Percentiles rank a stretch among this genome's conserved stretches.
phyloP scores from a whole-genome alignment of 768 basidiomycete species.

The Pisolithus microcarpus region DNA sequence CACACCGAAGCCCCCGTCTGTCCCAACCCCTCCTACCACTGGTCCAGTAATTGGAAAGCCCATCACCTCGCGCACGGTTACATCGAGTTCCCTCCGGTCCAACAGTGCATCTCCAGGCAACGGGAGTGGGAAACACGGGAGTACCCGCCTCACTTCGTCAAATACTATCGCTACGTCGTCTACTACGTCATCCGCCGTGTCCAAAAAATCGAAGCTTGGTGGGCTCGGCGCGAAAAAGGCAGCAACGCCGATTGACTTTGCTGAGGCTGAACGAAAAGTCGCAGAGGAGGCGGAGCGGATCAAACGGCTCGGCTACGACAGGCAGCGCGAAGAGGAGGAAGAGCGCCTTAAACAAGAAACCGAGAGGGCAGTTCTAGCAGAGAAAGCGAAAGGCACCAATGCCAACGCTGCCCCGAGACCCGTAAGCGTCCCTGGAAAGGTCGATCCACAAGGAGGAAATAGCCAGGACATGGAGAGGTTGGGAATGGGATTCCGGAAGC shows the following conservation, averaged over 20 bases:
- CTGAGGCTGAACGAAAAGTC: constrained; percentile 87
- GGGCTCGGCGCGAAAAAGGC: constrained; percentile 85
- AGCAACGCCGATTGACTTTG: constrained; percentile 79
- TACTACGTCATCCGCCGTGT: constrained; percentile 25
- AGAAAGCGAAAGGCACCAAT: constrained; percentile 25
- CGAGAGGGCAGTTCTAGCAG: constrained; percentile 32
- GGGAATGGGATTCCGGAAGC: constrained; percentile 66
- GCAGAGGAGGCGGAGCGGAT: constrained; percentile 88
- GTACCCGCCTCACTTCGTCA: constrained; percentile 38
- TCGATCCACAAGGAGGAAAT: constrained; percentile 32
- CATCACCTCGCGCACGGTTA: constrained; percentile 52
- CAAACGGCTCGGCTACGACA: constrained; percentile 87
- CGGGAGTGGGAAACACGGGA: constrained; percentile 32
- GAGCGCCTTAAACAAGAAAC: constrained; percentile 62
- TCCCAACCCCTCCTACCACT: constrained; percentile 42
- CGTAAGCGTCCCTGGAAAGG: constrained; percentile 20
- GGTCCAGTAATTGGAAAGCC: constrained; percentile 57
- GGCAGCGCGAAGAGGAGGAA: constrained; percentile 77
- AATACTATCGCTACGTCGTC: constrained; percentile 25
- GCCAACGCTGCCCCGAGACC: constrained; percentile 19
- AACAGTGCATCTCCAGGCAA: constrained; percentile 27
- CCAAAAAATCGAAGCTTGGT: constrained; percentile 67
- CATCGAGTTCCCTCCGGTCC: constrained; percentile 55
- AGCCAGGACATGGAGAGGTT: constrained; percentile 48
- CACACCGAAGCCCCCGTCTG: constrained; percentile 45